Percentiles rank a stretch among this genome's conserved stretches.
phyloP scores from a whole-genome alignment of 257 asterid genomes.

The Leptodermis oblonga region DNA sequence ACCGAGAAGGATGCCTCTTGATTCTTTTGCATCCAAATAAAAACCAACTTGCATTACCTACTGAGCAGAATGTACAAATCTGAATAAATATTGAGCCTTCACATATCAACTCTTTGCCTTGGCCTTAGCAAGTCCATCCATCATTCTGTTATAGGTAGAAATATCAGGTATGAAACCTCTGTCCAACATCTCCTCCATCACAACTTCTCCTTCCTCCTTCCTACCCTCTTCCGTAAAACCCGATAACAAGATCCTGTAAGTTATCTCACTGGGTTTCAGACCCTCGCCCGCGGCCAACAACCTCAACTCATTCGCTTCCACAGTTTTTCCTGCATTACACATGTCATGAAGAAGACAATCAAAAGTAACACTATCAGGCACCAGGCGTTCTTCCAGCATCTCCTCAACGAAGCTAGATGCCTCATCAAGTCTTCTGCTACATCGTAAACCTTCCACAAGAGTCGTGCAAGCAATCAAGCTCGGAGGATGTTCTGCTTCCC shows the following conservation, averaged over 20 bases:
- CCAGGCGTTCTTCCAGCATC: constrained; percentile 53
- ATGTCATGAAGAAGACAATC: constrained; percentile 63
- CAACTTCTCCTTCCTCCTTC: constrained; percentile 63
- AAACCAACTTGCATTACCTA: not conserved
- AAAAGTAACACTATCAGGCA: constrained; percentile 78
- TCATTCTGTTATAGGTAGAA: constrained; percentile 67
- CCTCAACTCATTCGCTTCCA: constrained; percentile 78
- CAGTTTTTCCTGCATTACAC: constrained; percentile 51
- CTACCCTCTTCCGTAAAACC: constrained; percentile 65
- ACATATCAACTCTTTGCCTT: constrained; percentile 26
- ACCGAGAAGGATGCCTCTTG: not conserved
- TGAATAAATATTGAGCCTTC: not conserved
- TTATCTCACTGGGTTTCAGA: constrained; percentile 62
- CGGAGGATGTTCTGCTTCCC: constrained; percentile 56
- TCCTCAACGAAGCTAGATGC: constrained; percentile 42
- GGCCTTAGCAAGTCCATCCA: constrained; percentile 48
- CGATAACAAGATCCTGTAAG: constrained; percentile 59
- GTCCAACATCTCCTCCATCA: constrained; percentile 92
- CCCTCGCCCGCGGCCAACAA: constrained; percentile 66
- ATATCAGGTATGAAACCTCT: constrained; percentile 70
- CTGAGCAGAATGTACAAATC: not conserved
- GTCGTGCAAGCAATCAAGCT: constrained; percentile 65
- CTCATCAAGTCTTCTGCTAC: constrained; percentile 31
- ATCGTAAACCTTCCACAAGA: constrained; percentile 63
- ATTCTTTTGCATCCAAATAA: not conserved